These are phyloP conservation scores for Pseudocercospora fijiensis DNA, from an alignment of 2,329 filamentous ascomycete genomes.

Conservation along the genomic window DNA sequence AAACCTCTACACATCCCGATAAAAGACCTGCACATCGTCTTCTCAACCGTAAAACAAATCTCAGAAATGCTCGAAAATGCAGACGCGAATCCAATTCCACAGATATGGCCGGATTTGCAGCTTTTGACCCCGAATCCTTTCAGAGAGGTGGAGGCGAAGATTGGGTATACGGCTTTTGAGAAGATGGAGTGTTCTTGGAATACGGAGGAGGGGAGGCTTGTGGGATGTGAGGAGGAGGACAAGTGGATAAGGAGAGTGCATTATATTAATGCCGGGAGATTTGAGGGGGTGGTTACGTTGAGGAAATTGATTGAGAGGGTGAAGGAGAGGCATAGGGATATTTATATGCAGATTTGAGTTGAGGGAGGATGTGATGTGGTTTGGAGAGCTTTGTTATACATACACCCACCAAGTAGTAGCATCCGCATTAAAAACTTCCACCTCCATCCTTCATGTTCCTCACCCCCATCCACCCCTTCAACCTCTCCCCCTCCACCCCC, in stretches of 20 bases:
- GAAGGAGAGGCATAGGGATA: neutral
- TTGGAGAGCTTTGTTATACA: too few species aligned
- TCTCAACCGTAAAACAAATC: neutral
- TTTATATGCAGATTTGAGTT: neutral
- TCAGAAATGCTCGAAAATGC: neutral
- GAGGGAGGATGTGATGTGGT: too few species aligned
- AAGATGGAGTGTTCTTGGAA: neutral
- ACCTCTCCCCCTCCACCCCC: slow-evolving; percentile 65
- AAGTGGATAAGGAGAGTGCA: neutral
- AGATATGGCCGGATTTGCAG: neutral
- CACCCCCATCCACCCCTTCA: slow-evolving; percentile 36
- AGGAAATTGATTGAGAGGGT: neutral
- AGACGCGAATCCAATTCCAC: neutral
- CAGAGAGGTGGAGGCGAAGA: neutral
- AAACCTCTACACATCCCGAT: neutral
- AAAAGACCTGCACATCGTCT: neutral
- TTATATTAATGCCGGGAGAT: neutral
- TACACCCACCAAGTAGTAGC: too few species aligned
- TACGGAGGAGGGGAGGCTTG: neutral
- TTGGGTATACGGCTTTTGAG: neutral
- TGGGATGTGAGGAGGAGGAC: accelerated
- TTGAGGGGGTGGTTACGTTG: neutral
- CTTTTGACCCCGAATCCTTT: neutral
- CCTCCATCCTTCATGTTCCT: neutral
- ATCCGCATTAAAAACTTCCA: too few species aligned